A percentile compares a stretch with the other conserved stretches of the same genome.
Conservation (phyloP, 2,329 filamentous ascomycete species). For the Aspergillus latus region DNA sequence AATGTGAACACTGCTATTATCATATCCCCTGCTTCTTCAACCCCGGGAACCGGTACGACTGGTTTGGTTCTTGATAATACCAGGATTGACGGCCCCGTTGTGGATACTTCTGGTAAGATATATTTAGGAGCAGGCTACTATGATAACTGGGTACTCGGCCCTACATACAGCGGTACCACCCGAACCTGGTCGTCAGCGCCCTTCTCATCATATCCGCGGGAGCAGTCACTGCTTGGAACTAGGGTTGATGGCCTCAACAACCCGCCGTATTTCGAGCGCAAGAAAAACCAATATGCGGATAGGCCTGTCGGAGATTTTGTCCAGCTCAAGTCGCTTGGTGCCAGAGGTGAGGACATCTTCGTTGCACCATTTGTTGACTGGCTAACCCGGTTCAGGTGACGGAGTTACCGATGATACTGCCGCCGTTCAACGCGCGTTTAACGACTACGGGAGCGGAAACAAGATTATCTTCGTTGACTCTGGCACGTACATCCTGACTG, state of each 20-base stretch:
- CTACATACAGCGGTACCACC: background rate
- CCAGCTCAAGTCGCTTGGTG: constrained; percentile 7
- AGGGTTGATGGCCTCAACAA: background rate
- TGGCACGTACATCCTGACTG: constrained; percentile 51
- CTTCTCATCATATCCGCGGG: background rate
- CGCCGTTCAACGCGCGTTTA: constrained; percentile 8
- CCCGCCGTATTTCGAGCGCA: constrained; percentile 8
- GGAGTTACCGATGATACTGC: constrained; percentile 10
- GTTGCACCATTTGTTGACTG: background rate
- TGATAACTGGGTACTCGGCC: constrained; percentile 6
- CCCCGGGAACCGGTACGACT: constrained; percentile 4
- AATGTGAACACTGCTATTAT: constrained; percentile 3
- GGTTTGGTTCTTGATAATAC: constrained; percentile 9
- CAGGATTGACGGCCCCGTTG: constrained; percentile 3
- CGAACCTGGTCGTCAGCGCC: constrained; percentile 1
- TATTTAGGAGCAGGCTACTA: constrained; percentile 3
- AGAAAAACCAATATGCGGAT: constrained; percentile 7
- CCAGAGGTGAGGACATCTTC: background rate
- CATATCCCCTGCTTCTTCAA: background rate
- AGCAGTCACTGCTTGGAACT: background rate
- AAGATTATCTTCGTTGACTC: constrained; percentile 57
- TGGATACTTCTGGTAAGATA: constrained; percentile 1
- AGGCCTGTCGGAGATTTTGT: constrained; percentile 5
- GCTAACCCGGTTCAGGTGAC: background rate
- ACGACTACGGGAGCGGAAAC: constrained; percentile 30